A percentile compares a stretch with the other conserved stretches of the same genome.
Evolutionary conservation across 805 yeast species (phyloP).

Genomic region (Vanderwaltozyma verrucispora): DNA sequence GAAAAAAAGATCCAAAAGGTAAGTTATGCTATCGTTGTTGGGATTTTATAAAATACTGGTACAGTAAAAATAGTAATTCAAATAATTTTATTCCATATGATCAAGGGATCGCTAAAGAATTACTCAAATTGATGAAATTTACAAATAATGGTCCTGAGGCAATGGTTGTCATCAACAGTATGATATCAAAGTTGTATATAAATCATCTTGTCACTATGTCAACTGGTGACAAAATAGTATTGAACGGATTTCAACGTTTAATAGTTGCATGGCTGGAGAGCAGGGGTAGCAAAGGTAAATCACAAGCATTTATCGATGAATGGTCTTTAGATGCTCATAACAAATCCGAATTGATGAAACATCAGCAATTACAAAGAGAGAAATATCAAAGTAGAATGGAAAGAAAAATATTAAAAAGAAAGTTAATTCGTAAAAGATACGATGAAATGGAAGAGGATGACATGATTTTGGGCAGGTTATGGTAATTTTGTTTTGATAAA

Average conservation of each 20-base stretch:
- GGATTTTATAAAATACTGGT: conserved; percentile 9
- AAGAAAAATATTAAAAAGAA: conserved; percentile 3
- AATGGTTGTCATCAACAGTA: conserved; percentile 7
- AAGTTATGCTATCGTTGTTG: conserved; percentile 13
- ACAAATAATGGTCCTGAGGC: conserved; percentile 15
- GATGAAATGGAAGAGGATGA: conserved; percentile 23
- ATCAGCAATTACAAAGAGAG: conserved; percentile 5
- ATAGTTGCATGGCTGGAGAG: conserved; percentile 11
- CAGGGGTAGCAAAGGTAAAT: conserved; percentile 7
- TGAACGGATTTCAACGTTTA: conserved; percentile 15
- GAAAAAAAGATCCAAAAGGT: conserved; percentile 9
- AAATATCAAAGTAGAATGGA: conserved; percentile 3
- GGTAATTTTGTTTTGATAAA: conserved; percentile 10
- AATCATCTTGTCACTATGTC: conserved; percentile 1
- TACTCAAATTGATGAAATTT: conserved; percentile 7
- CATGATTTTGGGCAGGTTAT: conserved; percentile 23
- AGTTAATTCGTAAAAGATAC: conserved; percentile 4
- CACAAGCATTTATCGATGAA: conserved; percentile 14
- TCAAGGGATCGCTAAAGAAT: conserved; percentile 8
- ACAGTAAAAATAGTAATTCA: not conserved
- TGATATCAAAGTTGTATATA: not conserved
- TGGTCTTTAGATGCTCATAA: conserved; percentile 13
- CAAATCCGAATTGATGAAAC: conserved; percentile 7
- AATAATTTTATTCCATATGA: conserved; percentile 10
- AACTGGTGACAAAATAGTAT: conserved; percentile 5